phyloP scores from a whole-genome alignment of 169 alveolate genomes.

The Sarcocystis neurona region DNA sequence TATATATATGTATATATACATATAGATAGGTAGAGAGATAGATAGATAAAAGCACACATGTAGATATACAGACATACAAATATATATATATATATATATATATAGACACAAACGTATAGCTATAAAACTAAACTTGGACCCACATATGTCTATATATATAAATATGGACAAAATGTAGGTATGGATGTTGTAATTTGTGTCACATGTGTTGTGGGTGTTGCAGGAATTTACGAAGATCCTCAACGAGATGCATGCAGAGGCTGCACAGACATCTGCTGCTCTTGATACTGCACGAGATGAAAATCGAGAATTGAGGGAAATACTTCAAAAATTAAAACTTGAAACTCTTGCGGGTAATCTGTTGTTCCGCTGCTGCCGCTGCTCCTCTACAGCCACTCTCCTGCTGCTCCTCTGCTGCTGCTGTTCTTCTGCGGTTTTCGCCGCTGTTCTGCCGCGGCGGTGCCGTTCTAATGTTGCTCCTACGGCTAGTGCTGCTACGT shows the following conservation, averaged over 20 bases:
- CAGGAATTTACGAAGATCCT: neutral
- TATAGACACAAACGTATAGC: no score
- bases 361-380: neutral
- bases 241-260: conserved; percentile 25
- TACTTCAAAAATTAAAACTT: neutral
- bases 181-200: neutral
- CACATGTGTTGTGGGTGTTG: neutral
- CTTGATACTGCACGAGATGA: neutral
- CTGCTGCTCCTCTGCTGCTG: neutral
- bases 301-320: conserved; percentile 1
- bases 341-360: neutral
- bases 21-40: no score
- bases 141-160: neutral
- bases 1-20: no score
- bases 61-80: no score
- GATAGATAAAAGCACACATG: no score
- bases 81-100: no score
- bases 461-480: neutral
- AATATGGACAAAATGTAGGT: neutral
- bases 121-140: no score
- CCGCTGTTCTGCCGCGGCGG: no score
- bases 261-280: neutral
- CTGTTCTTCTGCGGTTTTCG: neutral
- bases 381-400: neutral
- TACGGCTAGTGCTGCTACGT: neutral